Conservation (phyloP, 192 early-diverging fungal species). For the Backusella circina region DNA sequence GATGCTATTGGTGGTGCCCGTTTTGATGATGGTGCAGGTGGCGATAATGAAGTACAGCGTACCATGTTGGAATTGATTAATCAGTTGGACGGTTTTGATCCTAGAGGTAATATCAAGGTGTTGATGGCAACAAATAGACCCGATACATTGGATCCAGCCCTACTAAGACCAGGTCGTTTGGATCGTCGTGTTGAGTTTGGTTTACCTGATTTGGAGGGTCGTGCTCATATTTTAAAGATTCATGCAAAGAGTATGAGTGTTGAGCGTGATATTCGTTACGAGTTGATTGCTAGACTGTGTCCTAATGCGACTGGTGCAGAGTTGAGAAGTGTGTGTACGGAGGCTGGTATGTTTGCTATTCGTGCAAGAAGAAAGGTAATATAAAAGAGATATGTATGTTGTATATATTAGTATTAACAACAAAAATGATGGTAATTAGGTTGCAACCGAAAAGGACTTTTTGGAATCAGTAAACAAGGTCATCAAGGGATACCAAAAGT, state of each 20-base stretch:
- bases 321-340: constrained; percentile 97
- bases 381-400: background rate
- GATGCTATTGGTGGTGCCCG: constrained; percentile 99
- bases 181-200: constrained; percentile 99
- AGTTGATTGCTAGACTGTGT: constrained; percentile 95
- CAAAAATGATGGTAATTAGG: too few relatives aligned
- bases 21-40: constrained; percentile 97
- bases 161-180: constrained; percentile 95
- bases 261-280: constrained; percentile 98
- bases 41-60: constrained; percentile 99
- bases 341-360: constrained; percentile 99
- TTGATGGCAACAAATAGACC: constrained; percentile 99
- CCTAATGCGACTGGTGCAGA: constrained; percentile 99
- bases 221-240: constrained; percentile 97
- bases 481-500: constrained; percentile 98
- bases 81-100: constrained; percentile 99
- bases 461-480: constrained; percentile 99
- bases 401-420: too few relatives aligned
- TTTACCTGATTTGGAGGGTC: constrained; percentile 93
- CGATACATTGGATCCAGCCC: constrained; percentile 96
- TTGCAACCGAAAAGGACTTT: constrained; percentile 99
- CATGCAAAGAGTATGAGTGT: constrained; percentile 99
- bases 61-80: constrained; percentile 99
- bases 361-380: constrained; percentile 88
- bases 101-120: constrained; percentile 99